Percentiles rank a stretch among this genome's conserved stretches.
phyloP scores from a whole-genome alignment of 164 flowering plant species.

The Aristolochia contorta region DNA sequence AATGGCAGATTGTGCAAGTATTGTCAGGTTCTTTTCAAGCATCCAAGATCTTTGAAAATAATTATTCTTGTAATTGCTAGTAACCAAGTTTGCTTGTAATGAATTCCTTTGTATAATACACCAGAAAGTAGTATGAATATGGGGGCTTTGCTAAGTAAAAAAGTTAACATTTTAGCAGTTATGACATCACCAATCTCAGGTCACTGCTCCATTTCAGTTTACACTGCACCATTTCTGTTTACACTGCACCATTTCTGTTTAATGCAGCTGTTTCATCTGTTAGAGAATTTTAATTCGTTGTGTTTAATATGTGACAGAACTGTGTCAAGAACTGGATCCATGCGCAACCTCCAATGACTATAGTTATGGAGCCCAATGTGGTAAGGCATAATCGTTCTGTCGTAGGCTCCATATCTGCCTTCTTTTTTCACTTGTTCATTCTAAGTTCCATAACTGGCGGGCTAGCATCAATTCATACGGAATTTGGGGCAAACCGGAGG shows the following conservation, averaged over 20 bases:
- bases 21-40: no score
- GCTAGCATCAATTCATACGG: slow-evolving; percentile 21
- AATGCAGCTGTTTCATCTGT: neutral
- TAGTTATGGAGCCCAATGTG: slow-evolving; percentile 4
- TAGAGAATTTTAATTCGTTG: neutral
- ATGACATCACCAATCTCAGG: no score
- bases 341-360: slow-evolving; percentile 57
- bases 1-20: no score
- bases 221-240: no score
- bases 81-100: no score
- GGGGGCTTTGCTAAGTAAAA: no score
- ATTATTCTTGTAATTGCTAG: no score
- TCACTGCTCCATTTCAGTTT: no score
- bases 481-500: slow-evolving; percentile 16
- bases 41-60: no score
- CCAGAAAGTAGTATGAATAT: neutral
- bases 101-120: neutral
- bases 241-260: no score
- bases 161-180: no score
- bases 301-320: slow-evolving; percentile 35
- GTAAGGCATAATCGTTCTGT: slow-evolving; percentile 17
- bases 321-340: slow-evolving; percentile 43
- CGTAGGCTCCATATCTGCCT: slow-evolving; percentile 21
- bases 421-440: slow-evolving; percentile 23
- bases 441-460: slow-evolving; percentile 34